Conservation (phyloP, 129 eudicot species). For the Saposhnikovia divaricata region DNA sequence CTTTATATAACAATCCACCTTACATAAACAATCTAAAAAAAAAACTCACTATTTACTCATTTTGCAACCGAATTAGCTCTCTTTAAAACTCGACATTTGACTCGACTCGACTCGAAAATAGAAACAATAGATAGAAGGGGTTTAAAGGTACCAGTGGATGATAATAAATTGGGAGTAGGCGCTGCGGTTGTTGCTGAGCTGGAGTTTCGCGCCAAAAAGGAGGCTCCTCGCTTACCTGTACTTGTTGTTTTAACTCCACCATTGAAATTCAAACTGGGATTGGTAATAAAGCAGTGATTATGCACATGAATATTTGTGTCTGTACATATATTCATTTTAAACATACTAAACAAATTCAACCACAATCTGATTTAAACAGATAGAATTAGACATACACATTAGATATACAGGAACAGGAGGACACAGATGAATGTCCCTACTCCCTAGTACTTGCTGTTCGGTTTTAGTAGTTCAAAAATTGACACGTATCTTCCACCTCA, state of each 20-base stretch:
- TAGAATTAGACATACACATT: too few relatives aligned
- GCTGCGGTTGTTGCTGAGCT: conserved; percentile 7
- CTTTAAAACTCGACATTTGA: background rate
- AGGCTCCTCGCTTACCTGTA: background rate
- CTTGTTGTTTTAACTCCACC: background rate
- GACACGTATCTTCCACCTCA: too few relatives aligned
- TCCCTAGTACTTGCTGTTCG: too few relatives aligned
- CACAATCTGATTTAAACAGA: too few relatives aligned
- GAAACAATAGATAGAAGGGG: background rate
- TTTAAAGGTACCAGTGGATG: conserved; percentile 36
- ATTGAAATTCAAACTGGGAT: background rate
- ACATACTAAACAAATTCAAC: too few relatives aligned
- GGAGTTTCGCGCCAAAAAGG: conserved; percentile 31
- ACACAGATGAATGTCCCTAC: too few relatives aligned
- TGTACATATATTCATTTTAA: background rate
- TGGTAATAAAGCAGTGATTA: background rate
- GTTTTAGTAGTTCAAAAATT: too few relatives aligned
- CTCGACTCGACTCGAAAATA: background rate
- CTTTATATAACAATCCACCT: too few relatives aligned
- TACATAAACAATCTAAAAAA: too few relatives aligned
- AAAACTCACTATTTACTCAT: too few relatives aligned
- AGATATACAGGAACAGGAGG: too few relatives aligned
- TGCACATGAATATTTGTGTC: background rate
- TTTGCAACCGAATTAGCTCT: too few relatives aligned
- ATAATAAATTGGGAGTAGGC: conserved; percentile 20